phyloP scores from a whole-genome alignment of 2,329 filamentous ascomycete genomes.

The Ophiostoma populinum region DNA sequence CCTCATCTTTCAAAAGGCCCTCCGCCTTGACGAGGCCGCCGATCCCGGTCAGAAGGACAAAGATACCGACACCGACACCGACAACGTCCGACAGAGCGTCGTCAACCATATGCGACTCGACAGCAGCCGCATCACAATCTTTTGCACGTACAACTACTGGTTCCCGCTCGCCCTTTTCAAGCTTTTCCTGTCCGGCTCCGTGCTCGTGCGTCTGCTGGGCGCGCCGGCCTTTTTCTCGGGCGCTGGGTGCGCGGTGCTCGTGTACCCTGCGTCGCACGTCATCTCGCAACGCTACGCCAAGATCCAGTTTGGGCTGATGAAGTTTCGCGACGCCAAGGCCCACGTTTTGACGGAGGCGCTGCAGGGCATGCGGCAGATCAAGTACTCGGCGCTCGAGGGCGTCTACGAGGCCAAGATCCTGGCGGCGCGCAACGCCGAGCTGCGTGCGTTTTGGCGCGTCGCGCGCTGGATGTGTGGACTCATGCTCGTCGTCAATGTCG shows the following conservation, averaged over 20 bases:
- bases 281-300: constrained; percentile 17
- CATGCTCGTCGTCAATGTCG: constrained; percentile 17
- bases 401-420: constrained; percentile 20
- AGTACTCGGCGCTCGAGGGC: constrained; percentile 20
- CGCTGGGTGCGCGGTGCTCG: constrained; percentile 14
- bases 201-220: constrained; percentile 17
- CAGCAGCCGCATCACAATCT: constrained; percentile 17
- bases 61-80: not conserved
- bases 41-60: constrained; percentile 7
- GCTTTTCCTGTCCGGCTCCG: constrained; percentile 17
- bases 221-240: constrained; percentile 18
- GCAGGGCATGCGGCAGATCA: constrained; percentile 22
- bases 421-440: constrained; percentile 19
- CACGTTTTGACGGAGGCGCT: constrained; percentile 20
- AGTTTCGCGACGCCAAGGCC: constrained; percentile 19
- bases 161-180: constrained; percentile 20
- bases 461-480: constrained; percentile 17
- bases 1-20: constrained; percentile 20
- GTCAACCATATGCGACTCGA: constrained; percentile 22
- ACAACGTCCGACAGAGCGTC: constrained; percentile 16
- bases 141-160: constrained; percentile 18
- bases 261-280: constrained; percentile 16
- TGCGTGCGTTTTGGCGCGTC: constrained; percentile 18
- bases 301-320: constrained; percentile 20
- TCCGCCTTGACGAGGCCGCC: constrained; percentile 19